These are phyloP conservation scores for Beauveria scarabaeidicola DNA, from an alignment of 2,329 filamentous ascomycete genomes.

Conservation along the genomic window DNA sequence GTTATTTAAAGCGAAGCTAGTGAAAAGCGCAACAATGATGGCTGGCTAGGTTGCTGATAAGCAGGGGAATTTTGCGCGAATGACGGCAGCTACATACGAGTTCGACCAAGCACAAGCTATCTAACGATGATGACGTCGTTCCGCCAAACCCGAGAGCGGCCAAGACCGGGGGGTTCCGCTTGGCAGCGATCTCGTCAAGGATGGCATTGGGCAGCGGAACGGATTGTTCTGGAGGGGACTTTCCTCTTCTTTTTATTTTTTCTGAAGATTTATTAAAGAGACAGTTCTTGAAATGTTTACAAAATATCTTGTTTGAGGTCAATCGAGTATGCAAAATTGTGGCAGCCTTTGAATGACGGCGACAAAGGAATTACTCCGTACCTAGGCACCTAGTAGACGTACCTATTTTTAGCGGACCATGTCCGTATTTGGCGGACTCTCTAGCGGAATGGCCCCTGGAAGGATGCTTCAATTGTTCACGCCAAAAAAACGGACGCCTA, in stretches of 20 bases:
- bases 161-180: neutral
- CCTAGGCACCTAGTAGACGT: too few relatives aligned
- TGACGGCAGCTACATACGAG: neutral
- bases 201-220: neutral
- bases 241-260: neutral
- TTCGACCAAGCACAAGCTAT: neutral
- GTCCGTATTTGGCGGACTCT: too few relatives aligned
- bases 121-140: conserved; percentile 9
- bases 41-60: neutral
- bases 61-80: neutral
- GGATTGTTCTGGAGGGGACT: neutral
- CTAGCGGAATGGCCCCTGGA: too few relatives aligned
- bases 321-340: too few relatives aligned
- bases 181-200: neutral
- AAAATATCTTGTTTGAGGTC: too few relatives aligned
- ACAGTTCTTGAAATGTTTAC: too few relatives aligned
- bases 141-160: conserved; percentile 5
- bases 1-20: neutral
- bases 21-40: neutral
- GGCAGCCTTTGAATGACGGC: too few relatives aligned
- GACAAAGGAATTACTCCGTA: too few relatives aligned
- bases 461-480: too few relatives aligned
- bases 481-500: too few relatives aligned
- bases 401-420: too few relatives aligned
- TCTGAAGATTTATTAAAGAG: neutral